These are phyloP conservation scores for Cryptococcus deneoformans DNA, from an alignment of 1,284 basidiomycete species.

Conservation along the genomic window DNA sequence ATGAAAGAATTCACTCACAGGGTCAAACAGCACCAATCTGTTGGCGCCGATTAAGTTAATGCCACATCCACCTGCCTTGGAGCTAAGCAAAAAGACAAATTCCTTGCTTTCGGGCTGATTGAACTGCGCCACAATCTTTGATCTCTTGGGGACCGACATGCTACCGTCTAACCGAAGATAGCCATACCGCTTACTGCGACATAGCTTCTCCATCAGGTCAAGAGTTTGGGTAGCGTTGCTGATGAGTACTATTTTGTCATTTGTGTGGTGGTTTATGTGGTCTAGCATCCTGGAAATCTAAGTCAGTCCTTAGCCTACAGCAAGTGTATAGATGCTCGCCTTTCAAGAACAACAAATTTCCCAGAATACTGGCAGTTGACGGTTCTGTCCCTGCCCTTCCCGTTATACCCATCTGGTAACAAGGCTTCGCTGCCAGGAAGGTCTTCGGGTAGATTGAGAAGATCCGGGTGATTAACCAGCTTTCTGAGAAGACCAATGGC, in stretches of 20 bases:
- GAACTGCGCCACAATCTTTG: slow-evolving; percentile 96
- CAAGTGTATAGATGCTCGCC: slow-evolving; percentile 50
- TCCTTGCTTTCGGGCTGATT: slow-evolving; percentile 95
- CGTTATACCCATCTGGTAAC: slow-evolving; percentile 71
- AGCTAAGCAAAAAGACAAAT: slow-evolving; percentile 92
- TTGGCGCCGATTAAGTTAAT: slow-evolving; percentile 99
- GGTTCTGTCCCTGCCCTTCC: slow-evolving; percentile 52
- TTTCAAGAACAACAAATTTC: slow-evolving; percentile 91
- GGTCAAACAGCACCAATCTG: slow-evolving; percentile 92
- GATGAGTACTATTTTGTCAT: slow-evolving; percentile 98
- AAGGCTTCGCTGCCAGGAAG: slow-evolving; percentile 78
- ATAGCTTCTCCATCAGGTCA: slow-evolving; percentile 87
- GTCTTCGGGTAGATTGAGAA: slow-evolving; percentile 84
- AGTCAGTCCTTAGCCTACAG: background rate
- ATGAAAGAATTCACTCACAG: slow-evolving; percentile 57
- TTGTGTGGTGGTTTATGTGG: slow-evolving; percentile 71
- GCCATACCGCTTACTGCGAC: slow-evolving; percentile 81
- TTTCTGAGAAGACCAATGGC: slow-evolving; percentile 98
- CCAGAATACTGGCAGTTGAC: slow-evolving; percentile 80
- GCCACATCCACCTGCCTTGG: slow-evolving; percentile 96
- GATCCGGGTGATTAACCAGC: slow-evolving; percentile 94
- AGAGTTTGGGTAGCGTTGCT: slow-evolving; percentile 98
- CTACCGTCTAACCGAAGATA: slow-evolving; percentile 91
- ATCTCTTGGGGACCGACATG: slow-evolving; percentile 91
- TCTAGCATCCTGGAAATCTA: slow-evolving; percentile 70